A percentile compares a stretch with the other conserved stretches of the same genome.
Evolutionary conservation across 805 yeast species (phyloP).

Genomic region (Millerozyma miso): DNA sequence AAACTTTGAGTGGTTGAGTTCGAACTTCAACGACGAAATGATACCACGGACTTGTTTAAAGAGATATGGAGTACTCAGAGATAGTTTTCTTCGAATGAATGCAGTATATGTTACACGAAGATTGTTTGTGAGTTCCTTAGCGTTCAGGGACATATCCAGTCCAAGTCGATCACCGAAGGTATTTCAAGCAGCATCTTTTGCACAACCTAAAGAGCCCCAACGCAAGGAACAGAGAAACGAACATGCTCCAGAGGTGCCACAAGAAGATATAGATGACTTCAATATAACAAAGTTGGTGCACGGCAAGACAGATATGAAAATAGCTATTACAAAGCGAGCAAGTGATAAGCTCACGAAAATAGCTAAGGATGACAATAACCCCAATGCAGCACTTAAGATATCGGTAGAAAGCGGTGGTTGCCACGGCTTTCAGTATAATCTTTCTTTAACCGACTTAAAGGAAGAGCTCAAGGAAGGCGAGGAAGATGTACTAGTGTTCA

Average conservation of each 20-base stretch:
- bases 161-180: slow-evolving; percentile 12
- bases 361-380: slow-evolving; percentile 50
- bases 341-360: slow-evolving; percentile 50
- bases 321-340: slow-evolving; percentile 48
- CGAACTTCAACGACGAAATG: neutral
- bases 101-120: neutral
- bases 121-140: neutral
- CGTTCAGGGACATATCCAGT: neutral
- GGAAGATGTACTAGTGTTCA: slow-evolving; percentile 50
- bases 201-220: slow-evolving; percentile 22
- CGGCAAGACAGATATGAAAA: slow-evolving; percentile 32
- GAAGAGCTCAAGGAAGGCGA: slow-evolving; percentile 33
- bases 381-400: slow-evolving; percentile 62
- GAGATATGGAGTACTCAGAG: neutral
- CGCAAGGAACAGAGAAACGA: slow-evolving; percentile 5
- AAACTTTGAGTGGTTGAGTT: neutral
- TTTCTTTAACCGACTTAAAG: slow-evolving; percentile 51
- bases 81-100: neutral
- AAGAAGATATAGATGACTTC: slow-evolving; percentile 27
- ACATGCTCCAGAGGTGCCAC: slow-evolving; percentile 11
- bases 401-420: slow-evolving; percentile 95
- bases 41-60: neutral
- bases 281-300: slow-evolving; percentile 27
- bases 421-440: slow-evolving; percentile 91
- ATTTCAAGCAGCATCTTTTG: slow-evolving; percentile 26